Conservation (phyloP, 345 rosid species). For the Microcos paniculata region DNA sequence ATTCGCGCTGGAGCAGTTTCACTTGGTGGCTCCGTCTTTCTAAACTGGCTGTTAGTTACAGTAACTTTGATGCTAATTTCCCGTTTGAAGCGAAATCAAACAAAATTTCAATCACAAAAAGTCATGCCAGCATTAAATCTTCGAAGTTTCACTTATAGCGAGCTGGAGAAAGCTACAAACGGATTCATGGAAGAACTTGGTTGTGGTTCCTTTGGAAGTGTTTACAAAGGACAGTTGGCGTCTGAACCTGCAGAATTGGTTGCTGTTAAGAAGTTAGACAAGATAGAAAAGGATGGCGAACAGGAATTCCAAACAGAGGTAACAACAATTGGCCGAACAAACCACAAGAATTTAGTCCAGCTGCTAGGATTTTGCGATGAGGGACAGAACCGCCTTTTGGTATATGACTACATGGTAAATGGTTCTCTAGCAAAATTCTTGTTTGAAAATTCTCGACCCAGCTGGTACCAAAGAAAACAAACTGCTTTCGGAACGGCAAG, state of each 20-base stretch:
- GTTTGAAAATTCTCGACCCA: background rate
- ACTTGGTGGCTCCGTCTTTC: conserved; percentile 26
- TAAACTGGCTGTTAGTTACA: conserved; percentile 29
- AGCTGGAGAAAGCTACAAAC: conserved; percentile 8
- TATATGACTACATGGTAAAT: conserved; percentile 16
- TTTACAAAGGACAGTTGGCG: conserved; percentile 7
- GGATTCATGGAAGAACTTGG: conserved; percentile 13
- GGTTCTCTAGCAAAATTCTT: background rate
- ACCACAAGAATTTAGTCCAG: conserved; percentile 4
- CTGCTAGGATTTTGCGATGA: conserved; percentile 12
- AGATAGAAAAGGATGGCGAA: background rate
- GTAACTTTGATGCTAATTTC: background rate
- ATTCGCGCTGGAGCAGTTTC: conserved; percentile 22
- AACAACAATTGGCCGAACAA: conserved; percentile 1
- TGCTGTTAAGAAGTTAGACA: conserved; percentile 4
- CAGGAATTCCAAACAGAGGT: conserved; percentile 7
- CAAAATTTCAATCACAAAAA: background rate
- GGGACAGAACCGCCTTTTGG: conserved; percentile 10
- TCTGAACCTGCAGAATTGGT: background rate
- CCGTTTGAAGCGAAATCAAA: background rate
- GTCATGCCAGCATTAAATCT: conserved; percentile 11
- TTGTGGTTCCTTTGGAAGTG: background rate
- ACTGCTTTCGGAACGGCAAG: conserved; percentile 16
- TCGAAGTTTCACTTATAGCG: conserved; percentile 11
- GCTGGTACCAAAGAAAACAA: conserved; percentile 18